Conservation (phyloP, 306 rosid species). For the Coriaria nepalensis region DNA sequence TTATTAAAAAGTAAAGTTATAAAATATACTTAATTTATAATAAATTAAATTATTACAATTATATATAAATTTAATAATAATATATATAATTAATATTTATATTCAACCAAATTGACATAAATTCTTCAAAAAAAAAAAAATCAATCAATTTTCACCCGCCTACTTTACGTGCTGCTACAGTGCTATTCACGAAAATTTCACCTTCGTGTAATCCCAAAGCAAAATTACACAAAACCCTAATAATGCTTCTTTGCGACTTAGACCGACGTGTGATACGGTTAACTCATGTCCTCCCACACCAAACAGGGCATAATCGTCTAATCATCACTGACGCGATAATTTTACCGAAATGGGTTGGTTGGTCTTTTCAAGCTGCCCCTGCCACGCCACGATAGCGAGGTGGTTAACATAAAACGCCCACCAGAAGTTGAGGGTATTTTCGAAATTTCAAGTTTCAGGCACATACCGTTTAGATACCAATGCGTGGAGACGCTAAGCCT, state of each 20-base stretch:
- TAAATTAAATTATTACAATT: too few species aligned
- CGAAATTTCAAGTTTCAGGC: neutral
- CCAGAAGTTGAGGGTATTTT: slow-evolving; percentile 10
- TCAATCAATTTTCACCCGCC: too few species aligned
- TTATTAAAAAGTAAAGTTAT: too few species aligned
- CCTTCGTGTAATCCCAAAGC: too few species aligned
- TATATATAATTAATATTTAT: too few species aligned
- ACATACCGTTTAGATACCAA: neutral
- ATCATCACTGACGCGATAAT: neutral
- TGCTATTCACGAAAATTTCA: too few species aligned
- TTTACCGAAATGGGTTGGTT: slow-evolving; percentile 8
- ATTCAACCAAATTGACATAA: too few species aligned
- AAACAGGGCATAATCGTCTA: slow-evolving; percentile 18
- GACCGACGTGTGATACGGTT: neutral
- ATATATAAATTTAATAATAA: too few species aligned
- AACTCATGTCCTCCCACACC: neutral
- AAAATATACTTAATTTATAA: too few species aligned
- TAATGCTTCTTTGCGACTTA: neutral
- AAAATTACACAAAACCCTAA: slow-evolving; percentile 3
- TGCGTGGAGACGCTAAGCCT: slow-evolving; percentile 19
- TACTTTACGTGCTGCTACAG: too few species aligned
- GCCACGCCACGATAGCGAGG: slow-evolving; percentile 21
- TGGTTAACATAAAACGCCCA: neutral
- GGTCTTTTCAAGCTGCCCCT: slow-evolving; percentile 19
- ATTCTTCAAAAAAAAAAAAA: too few species aligned